Base-by-base conservation (phyloP, 352 stramenopile genomes). In the Thraustotheca clavata region DNA sequence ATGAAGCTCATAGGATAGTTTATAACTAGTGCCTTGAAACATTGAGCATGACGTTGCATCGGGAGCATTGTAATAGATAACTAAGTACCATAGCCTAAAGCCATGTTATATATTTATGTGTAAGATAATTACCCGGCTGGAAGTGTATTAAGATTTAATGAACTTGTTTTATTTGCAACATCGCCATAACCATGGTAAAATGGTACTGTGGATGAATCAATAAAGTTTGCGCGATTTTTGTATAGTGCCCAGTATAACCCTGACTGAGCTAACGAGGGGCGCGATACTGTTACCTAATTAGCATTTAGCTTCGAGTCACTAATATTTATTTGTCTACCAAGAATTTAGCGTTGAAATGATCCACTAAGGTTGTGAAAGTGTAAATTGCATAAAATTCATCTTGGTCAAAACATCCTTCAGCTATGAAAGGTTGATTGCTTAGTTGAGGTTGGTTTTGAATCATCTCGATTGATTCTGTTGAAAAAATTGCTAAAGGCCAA, bases 241-340 rank as follows among this genome's bases (percentile, higher is more conserved):
- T 55, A 62, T 12, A 62, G 34, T 5, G 55, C 55, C 33, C 33
- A 62, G 33, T 38, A 62, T 18, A 50, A 62, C 16, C 20, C 18
- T 26, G 43, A 14, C 6, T 12, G 33, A 50, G 6, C 43, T 50
- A 50, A 20, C 16, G 16, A 43, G 16, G 27, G 43, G 6, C 14
- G 27, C 43, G 43, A 14, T 6, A 14, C 14, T 14, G 12, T 50
- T 6, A 33, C 6, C 14, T 14, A 6, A 33, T 50, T 29, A 29
- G 12, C 43, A 50, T 50, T 29, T 12, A 14, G 12, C 43, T 12
- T 50, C n/a, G n/a, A n/a, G n/a, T 33, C 43, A 29, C 14, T 14
- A 50, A 50, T 14, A 29, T 6, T 50, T 22, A 50, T 33, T 6
- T 22, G 6, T 50, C 22, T 14, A 22, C 33, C 43, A 14, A 14